These are phyloP conservation scores for Effrenium voratum DNA, from an alignment of 73 alveolate species.

Conservation along the genomic window DNA sequence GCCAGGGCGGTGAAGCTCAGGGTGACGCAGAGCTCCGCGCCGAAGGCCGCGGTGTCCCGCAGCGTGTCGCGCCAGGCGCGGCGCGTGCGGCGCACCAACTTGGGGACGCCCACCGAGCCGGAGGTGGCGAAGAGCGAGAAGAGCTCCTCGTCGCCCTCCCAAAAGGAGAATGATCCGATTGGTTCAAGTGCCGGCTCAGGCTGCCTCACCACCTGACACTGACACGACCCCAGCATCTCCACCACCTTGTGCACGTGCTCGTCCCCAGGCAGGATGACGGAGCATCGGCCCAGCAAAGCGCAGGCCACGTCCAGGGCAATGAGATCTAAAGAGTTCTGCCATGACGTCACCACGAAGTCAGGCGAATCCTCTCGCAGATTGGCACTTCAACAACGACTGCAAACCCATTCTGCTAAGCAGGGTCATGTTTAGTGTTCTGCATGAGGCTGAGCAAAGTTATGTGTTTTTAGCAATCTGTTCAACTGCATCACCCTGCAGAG, in stretches of 20 bases:
- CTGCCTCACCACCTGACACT: not conserved
- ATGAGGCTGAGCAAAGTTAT: too few species aligned
- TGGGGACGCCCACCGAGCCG: conserved; percentile 42
- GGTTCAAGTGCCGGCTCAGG: not conserved
- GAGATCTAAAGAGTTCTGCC: conserved; percentile 1
- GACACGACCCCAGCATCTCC: not conserved
- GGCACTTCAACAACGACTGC: not conserved
- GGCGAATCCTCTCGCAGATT: not conserved
- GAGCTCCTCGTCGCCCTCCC: conserved; percentile 10
- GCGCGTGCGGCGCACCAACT: conserved; percentile 55
- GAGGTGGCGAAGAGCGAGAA: conserved; percentile 59
- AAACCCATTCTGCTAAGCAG: too few species aligned
- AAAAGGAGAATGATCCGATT: not conserved
- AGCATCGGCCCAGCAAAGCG: conserved; percentile 55
- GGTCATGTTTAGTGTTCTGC: too few species aligned
- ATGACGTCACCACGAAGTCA: conserved; percentile 7
- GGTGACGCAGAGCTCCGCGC: conserved; percentile 6
- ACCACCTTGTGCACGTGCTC: not conserved
- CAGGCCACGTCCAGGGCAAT: conserved; percentile 64
- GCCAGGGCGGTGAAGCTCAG: conserved; percentile 49
- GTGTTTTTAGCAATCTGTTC: too few species aligned
- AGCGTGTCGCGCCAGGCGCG: conserved; percentile 42
- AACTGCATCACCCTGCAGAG: too few species aligned
- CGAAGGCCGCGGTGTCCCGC: conserved; percentile 50
- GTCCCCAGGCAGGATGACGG: conserved; percentile 13